These are phyloP conservation scores for Xerocomellus chrysenteron DNA, from an alignment of 768 basidiomycete genomes.

Conservation along the genomic window DNA sequence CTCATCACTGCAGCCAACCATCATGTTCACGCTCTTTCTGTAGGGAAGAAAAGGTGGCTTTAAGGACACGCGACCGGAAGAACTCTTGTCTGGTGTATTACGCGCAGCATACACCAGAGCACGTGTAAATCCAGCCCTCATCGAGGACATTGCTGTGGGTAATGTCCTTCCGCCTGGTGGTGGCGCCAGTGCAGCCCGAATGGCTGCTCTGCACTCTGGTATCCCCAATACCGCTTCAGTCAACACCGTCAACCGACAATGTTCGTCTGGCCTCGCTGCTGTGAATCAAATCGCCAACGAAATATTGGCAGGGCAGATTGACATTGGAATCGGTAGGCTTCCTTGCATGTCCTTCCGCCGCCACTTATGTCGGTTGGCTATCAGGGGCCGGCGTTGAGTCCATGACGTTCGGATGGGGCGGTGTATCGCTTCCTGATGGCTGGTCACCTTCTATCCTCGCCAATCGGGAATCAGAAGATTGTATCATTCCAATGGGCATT, in stretches of 20 bases:
- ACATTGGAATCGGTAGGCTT: slow-evolving; percentile 79
- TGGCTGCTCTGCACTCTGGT: slow-evolving; percentile 84
- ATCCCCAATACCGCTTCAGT: slow-evolving; percentile 74
- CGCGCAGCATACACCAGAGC: slow-evolving; percentile 68
- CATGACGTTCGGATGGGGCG: slow-evolving; percentile 80
- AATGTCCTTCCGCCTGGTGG: slow-evolving; percentile 88
- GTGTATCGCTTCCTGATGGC: slow-evolving; percentile 51
- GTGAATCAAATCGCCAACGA: slow-evolving; percentile 81
- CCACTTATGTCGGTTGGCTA: slow-evolving; percentile 3
- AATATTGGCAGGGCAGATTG: slow-evolving; percentile 77
- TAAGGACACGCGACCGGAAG: slow-evolving; percentile 86
- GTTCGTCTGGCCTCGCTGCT: slow-evolving; percentile 83
- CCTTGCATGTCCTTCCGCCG: slow-evolving; percentile 2
- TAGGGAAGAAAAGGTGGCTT: slow-evolving; percentile 86
- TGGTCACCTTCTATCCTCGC: slow-evolving; percentile 66
- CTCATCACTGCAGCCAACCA: not conserved
- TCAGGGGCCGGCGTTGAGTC: slow-evolving; percentile 85
- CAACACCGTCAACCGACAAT: slow-evolving; percentile 88
- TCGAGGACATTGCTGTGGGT: slow-evolving; percentile 83
- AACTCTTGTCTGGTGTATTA: slow-evolving; percentile 74
- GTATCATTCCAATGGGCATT: slow-evolving; percentile 87
- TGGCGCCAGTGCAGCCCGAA: slow-evolving; percentile 78
- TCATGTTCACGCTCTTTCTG: slow-evolving; percentile 5
- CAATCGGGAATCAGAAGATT: slow-evolving; percentile 74
- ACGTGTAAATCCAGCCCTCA: slow-evolving; percentile 73